Base-by-base conservation (phyloP, 2,329 filamentous ascomycete species). In the Colletotrichum limetticola region DNA sequence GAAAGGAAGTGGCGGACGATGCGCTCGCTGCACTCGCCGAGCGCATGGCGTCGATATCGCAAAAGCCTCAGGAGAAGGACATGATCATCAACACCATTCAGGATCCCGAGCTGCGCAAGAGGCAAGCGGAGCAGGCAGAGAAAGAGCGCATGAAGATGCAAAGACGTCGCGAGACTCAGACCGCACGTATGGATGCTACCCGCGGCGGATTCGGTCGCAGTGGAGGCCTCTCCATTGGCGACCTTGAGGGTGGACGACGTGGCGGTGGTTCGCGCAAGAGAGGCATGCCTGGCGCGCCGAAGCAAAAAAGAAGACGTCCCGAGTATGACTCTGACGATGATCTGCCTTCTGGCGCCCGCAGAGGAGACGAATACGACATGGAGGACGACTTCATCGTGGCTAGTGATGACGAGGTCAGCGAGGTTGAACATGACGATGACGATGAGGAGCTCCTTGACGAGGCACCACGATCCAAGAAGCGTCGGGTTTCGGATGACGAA, bases 261-360 rank as follows among this genome's bases (percentile, higher is more conserved):
- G 84, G 85, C 35, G 80, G 80, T 14, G 85, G 84, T 26, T 83
- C 83, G n/a, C 86, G 89, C 55, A 91, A 91, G 79, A 87, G 88
- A 74, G 86, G 87, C 26, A 83, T 84, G 0, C 83, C 86, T 0
- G 88, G 88, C 12, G 81, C 83, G 14, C 81, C 83, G 35, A 88
- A 88, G 75, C 82, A 84, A 58, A 90, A 89, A 82, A 85, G 87
- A 77, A 86, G 86, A 37, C 86, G 87, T 52, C 85, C 87, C 72
- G 93, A 94, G 76, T 93, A 94, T 74, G 93, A 95, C 77, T 94
- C 94, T 9, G 94, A 95, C 77, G 93, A 94, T 76, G 93, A 94
- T 72, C 86, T 91, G 46, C 90, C 90, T 19, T 87, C 89, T 49
- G 89, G 90, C 37, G 85, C 85, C 58, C 87, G 88, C 37, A 89